These are phyloP conservation scores for Botrytis deweyae DNA, from an alignment of 2,329 filamentous ascomycete species.

Conservation along the genomic window DNA sequence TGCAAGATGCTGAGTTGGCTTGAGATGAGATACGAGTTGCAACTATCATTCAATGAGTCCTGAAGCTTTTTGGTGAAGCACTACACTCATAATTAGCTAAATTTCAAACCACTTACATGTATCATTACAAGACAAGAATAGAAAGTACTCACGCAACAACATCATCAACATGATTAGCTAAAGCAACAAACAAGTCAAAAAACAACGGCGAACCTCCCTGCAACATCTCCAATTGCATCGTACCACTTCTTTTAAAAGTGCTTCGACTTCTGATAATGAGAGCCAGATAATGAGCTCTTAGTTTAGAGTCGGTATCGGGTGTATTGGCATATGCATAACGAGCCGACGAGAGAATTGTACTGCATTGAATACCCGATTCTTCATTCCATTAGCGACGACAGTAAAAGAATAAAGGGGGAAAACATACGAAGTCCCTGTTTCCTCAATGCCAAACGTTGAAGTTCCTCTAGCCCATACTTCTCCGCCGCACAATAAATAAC, in stretches of 20 bases:
- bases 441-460: slow-evolving; percentile 79
- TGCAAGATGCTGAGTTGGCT: too few relatives aligned
- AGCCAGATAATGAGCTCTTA: slow-evolving; percentile 86
- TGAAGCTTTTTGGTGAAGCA: slow-evolving; percentile 37
- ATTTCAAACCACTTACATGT: neutral
- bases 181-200: slow-evolving; percentile 90
- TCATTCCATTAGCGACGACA: slow-evolving; percentile 41
- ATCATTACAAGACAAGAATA: neutral
- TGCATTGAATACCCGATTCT: slow-evolving; percentile 88
- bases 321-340: slow-evolving; percentile 88
- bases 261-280: slow-evolving; percentile 84
- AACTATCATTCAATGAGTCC: slow-evolving; percentile 28
- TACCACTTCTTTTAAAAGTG: slow-evolving; percentile 91
- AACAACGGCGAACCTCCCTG: slow-evolving; percentile 78
- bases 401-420: slow-evolving; percentile 52
- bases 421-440: slow-evolving; percentile 81
- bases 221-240: slow-evolving; percentile 95
- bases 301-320: slow-evolving; percentile 84
- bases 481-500: slow-evolving; percentile 88
- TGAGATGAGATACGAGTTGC: slow-evolving; percentile 22
- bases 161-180: slow-evolving; percentile 86
- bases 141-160: slow-evolving; percentile 53
- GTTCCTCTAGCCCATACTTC: slow-evolving; percentile 77
- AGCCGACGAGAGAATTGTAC: slow-evolving; percentile 82
- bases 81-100: slow-evolving; percentile 24